A percentile compares a stretch with the other conserved stretches of the same genome.
Evolutionary conservation across 257 asterid genomes (phyloP).

Genomic region (Fraxinus anomala): DNA sequence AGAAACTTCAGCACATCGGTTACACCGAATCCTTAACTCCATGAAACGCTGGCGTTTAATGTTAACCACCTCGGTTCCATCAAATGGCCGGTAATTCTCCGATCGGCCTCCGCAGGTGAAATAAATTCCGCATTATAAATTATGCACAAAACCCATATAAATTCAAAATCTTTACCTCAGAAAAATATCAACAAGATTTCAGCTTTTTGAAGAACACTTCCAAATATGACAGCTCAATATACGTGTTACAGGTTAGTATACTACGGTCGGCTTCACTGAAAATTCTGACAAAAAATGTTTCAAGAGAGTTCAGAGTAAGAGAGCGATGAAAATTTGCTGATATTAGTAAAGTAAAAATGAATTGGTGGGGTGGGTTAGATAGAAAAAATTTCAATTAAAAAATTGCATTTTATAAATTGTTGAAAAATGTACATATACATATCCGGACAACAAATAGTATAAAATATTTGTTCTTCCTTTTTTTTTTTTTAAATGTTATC

Average conservation of each 20-base stretch:
- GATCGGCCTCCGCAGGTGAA: slow-evolving; percentile 52
- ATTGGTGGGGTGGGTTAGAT: slow-evolving; percentile 51
- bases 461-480: background rate
- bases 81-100: slow-evolving; percentile 60
- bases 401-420: slow-evolving; percentile 13
- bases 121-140: slow-evolving; percentile 56
- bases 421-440: slow-evolving; percentile 17
- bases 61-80: slow-evolving; percentile 54
- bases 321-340: slow-evolving; percentile 20
- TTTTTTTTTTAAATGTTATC: background rate
- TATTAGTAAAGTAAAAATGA: slow-evolving; percentile 30
- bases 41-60: slow-evolving; percentile 59
- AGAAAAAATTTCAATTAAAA: slow-evolving; percentile 18
- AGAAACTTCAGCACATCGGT: slow-evolving; percentile 57
- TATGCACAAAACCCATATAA: slow-evolving; percentile 36
- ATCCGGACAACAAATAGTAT: slow-evolving; percentile 18
- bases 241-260: slow-evolving; percentile 16
- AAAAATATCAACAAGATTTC: slow-evolving; percentile 28
- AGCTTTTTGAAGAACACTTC: slow-evolving; percentile 31
- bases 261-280: slow-evolving; percentile 24
- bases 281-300: slow-evolving; percentile 8
- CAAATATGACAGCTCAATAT: slow-evolving; percentile 24
- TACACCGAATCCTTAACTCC: slow-evolving; percentile 80
- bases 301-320: slow-evolving; percentile 21
- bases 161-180: slow-evolving; percentile 31